Conservation (phyloP, 2,329 filamentous ascomycete genomes). For the Monascus ruber region DNA sequence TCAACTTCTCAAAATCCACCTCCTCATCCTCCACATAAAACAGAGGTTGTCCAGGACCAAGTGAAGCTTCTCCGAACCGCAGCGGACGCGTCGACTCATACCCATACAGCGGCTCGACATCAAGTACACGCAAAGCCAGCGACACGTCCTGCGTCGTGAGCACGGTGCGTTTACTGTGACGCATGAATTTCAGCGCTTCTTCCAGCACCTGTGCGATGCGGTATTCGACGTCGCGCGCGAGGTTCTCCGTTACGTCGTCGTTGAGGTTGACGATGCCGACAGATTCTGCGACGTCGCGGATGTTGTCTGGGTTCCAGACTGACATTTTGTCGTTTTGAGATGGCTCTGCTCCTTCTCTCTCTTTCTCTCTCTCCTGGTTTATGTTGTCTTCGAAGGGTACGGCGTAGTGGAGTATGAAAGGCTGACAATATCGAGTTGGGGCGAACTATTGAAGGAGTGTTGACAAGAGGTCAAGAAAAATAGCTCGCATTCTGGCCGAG, state of each 20-base stretch:
- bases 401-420: too few relatives aligned
- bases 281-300: conserved; percentile 90
- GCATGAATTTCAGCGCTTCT: conserved; percentile 94
- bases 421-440: too few relatives aligned
- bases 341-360: not conserved
- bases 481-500: too few relatives aligned
- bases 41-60: conserved; percentile 85
- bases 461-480: too few relatives aligned
- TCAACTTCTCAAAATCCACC: conserved; percentile 96
- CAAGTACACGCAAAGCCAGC: conserved; percentile 71
- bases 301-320: conserved; percentile 93
- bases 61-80: conserved; percentile 82
- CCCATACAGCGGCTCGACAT: conserved; percentile 90
- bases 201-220: conserved; percentile 86
- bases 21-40: conserved; percentile 99
- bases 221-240: conserved; percentile 92
- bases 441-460: too few relatives aligned
- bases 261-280: conserved; percentile 72
- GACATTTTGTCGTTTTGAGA: conserved; percentile 33
- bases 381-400: too few relatives aligned
- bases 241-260: conserved; percentile 75
- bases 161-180: conserved; percentile 72
- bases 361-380: not conserved
- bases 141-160: conserved; percentile 83
- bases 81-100: conserved; percentile 87